A percentile compares a stretch with the other conserved stretches of the same genome.
phyloP scores from a whole-genome alignment of 257 asterid species.

The Nicotiana undulata region DNA sequence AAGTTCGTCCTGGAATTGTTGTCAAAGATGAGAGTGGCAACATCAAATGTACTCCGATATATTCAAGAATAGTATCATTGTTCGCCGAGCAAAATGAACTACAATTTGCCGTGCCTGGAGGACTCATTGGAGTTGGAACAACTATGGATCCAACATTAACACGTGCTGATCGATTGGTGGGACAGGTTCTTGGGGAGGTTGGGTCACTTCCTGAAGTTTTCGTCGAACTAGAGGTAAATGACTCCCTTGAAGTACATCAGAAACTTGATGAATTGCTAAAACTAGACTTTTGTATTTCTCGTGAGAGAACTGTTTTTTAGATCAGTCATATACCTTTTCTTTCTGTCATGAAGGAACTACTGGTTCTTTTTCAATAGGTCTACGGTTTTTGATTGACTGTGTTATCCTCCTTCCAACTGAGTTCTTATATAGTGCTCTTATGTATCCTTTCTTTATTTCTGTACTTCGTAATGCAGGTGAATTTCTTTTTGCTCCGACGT shows the following conservation, averaged over 20 bases:
- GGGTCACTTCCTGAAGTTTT: constrained; percentile 90
- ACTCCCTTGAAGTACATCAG: background rate
- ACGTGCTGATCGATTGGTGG: constrained; percentile 97
- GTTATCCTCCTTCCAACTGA: background rate
- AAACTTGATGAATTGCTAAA: background rate
- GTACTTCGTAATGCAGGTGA: constrained; percentile 42
- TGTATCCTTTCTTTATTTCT: background rate
- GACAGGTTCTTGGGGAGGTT: constrained; percentile 98
- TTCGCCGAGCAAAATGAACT: constrained; percentile 90
- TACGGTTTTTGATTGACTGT: background rate
- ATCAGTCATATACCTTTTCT: background rate
- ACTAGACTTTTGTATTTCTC: background rate
- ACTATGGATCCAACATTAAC: constrained; percentile 98
- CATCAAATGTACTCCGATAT: constrained; percentile 86
- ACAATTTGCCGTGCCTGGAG: constrained; percentile 98
- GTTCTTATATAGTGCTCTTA: background rate
- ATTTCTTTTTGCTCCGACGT: constrained; percentile 78
- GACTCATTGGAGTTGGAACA: constrained; percentile 96
- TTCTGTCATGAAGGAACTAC: background rate
- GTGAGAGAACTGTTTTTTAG: background rate
- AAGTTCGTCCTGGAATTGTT: constrained; percentile 95
- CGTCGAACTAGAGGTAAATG: constrained; percentile 75
- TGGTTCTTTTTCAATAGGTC: background rate
- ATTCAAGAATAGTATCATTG: constrained; percentile 84
- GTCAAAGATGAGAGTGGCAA: constrained; percentile 85